Evolutionary conservation across 2,329 filamentous ascomycete genomes (phyloP), one percentile per base, ranked within the genome.

Genomic region (Fusarium buxicola): DNA sequence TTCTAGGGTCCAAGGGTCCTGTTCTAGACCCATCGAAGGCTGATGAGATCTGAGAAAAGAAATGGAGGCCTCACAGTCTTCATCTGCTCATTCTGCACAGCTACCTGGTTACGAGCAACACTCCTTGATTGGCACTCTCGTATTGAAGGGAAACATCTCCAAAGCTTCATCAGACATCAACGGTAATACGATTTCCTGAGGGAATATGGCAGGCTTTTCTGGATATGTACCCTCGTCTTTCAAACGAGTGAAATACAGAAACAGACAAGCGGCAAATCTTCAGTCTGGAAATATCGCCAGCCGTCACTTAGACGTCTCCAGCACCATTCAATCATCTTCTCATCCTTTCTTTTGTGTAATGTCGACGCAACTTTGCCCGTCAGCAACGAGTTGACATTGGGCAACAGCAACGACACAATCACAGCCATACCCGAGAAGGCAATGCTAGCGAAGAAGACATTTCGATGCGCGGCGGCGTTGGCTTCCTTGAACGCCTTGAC

Each of bases 371-470:
- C 75, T 36, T 73, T 70, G 31, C 66, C 64, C 2, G 69, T 75
- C 60, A 77, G 56, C 21, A 73, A 61, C 43, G 72, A 63, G 55
- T 77, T 75, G 10, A 75, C 72, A 40, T 77, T 71, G 12, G 73
- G 74, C 34, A 74, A 50, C 41, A 74, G 66, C 53, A 71, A 60
- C 9, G 71, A 72, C 6, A 68, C 69, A 28, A 76, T 63, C 28
- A 77, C 56, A 7, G 72, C 69, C 2, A 76, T 52, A 1, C 62
- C 72, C 7, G 72, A 74, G 60, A 77, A 78, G 3, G 72, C 72
- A 48, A 77, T 75, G 18, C 72, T 76, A 5, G 71, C 63, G 25
- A 76, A 69, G 58, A 75, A 78, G 2, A 77, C 72, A 1, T 73
- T 74, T 12, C 69, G 63, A 60, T 75, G 77, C 4, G 75, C 73